phyloP scores from a whole-genome alignment of 192 early-diverging fungal species.

The Gaertneriomyces semiglobifer region DNA sequence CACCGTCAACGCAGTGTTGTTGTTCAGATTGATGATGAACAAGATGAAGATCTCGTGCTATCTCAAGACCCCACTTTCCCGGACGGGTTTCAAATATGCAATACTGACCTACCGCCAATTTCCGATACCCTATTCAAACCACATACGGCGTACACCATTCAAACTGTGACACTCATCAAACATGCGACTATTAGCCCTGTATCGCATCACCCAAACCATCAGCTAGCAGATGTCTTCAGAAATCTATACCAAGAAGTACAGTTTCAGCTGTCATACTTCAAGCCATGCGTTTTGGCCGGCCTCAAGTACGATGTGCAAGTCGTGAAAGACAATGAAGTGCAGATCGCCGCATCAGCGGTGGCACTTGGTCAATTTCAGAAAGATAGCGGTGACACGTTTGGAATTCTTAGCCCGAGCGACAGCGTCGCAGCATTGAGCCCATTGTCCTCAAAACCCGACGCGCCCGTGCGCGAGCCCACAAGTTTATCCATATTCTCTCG shows the following conservation, averaged over 20 bases:
- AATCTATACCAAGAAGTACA: constrained; percentile 63
- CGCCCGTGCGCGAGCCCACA: not conserved
- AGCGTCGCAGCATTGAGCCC: not conserved
- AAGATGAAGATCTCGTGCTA: constrained; percentile 67
- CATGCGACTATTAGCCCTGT: constrained; percentile 52
- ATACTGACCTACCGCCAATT: constrained; percentile 29
- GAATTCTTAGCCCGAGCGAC: not conserved
- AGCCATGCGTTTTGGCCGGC: constrained; percentile 62
- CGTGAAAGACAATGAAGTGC: constrained; percentile 57
- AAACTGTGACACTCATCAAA: constrained; percentile 60
- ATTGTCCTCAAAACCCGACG: not conserved
- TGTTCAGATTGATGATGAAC: constrained; percentile 78
- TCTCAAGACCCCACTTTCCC: constrained; percentile 52
- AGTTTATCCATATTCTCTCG: not conserved
- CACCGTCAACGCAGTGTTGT: constrained; percentile 45
- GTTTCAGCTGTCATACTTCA: constrained; percentile 59
- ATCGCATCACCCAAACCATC: constrained; percentile 69
- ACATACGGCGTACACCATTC: constrained; percentile 30
- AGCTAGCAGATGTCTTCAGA: constrained; percentile 65
- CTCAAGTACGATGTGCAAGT: constrained; percentile 62
- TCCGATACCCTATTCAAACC: constrained; percentile 26
- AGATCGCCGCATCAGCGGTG: constrained; percentile 61
- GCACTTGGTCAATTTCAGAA: constrained; percentile 43
- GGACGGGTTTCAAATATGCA: constrained; percentile 63
- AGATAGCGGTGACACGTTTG: constrained; percentile 2